Base-by-base conservation (phyloP, 2,329 filamentous ascomycete species). In the Anthostomella pinea region DNA sequence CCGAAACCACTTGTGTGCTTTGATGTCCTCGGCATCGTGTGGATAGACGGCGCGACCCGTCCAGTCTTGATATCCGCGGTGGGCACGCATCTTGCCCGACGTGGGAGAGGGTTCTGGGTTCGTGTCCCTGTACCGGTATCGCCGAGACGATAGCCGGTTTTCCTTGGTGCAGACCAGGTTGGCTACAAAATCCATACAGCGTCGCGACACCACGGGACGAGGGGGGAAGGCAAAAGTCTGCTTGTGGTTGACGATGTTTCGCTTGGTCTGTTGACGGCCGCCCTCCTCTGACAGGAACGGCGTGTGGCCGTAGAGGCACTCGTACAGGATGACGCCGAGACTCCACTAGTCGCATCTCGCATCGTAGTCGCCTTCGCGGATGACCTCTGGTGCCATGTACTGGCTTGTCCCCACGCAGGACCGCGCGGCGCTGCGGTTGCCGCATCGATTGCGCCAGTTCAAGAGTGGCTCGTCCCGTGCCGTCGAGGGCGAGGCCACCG, bases 291-390 rank as follows among this genome's bases (percentile, higher is more conserved):
- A 80, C 34, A 90, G 78, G 59, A 97, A 97, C 0, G 91, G 91
- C 1, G 91, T 96, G 43, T 83, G 85, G 1, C 91, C 91, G 58
- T 93, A 97, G 2, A 97, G 70, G 54, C 91, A 96, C 73, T 97
- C 91, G 56, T 87, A 97, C 38, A 97, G 65, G 56, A 97, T 96
- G 57, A 97, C 81, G 35, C 89, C 91, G 51, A 97, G 79, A 64
- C 90, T 96, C 91, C 87, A 97, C 88, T 78, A 97, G 64, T 97
- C 91, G 64, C 91, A 97, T 56, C 91, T 77, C 19, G 87, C 91
- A 64, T 97, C 93, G 60, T 97, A 97, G 23, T 75, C 67, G 31
- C 88, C 77, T 18, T 90, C 87, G 48, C 77, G 72, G 39, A 96
- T 83, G 13, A 97, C 87, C 67, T 97, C 93, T 2, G 91, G 91